These are phyloP conservation scores for Plantago coronopus DNA, from an alignment of 305 asterid species.

Conservation along the genomic window DNA sequence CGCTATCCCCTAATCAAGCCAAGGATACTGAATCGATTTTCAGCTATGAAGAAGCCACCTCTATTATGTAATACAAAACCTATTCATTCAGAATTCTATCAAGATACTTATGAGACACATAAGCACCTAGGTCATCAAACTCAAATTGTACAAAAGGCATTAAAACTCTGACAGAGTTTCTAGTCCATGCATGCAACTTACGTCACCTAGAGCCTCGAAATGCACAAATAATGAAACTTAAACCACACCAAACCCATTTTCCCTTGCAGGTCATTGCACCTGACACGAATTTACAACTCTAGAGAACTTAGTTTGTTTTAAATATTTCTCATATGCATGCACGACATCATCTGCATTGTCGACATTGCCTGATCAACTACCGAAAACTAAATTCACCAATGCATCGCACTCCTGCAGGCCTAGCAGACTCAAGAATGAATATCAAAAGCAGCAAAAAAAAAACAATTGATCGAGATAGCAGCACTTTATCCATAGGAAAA, in stretches of 20 bases:
- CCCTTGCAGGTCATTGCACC: background rate
- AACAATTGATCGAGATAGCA: background rate
- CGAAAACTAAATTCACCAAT: background rate
- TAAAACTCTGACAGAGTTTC: background rate
- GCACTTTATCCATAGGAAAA: background rate
- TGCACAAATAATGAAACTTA: background rate
- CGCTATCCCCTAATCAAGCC: background rate
- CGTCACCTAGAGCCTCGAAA: background rate
- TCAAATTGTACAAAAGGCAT: background rate
- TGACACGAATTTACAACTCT: background rate
- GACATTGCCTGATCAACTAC: background rate
- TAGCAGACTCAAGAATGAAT: background rate
- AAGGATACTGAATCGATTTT: background rate
- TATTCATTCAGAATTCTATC: background rate
- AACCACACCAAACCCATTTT: background rate
- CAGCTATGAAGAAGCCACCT: background rate
- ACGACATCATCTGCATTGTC: background rate
- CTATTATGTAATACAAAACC: background rate
- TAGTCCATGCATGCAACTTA: background rate
- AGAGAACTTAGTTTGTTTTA: background rate
- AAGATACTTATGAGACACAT: background rate
- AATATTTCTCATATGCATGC: background rate
- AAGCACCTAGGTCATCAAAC: background rate
- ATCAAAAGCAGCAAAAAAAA: background rate
- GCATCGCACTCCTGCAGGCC: background rate